A percentile compares a stretch with the other conserved stretches of the same genome.
Evolutionary conservation across 495 filamentous ascomycete genomes (phyloP).

Genomic region (Aeminium ludgeri): DNA sequence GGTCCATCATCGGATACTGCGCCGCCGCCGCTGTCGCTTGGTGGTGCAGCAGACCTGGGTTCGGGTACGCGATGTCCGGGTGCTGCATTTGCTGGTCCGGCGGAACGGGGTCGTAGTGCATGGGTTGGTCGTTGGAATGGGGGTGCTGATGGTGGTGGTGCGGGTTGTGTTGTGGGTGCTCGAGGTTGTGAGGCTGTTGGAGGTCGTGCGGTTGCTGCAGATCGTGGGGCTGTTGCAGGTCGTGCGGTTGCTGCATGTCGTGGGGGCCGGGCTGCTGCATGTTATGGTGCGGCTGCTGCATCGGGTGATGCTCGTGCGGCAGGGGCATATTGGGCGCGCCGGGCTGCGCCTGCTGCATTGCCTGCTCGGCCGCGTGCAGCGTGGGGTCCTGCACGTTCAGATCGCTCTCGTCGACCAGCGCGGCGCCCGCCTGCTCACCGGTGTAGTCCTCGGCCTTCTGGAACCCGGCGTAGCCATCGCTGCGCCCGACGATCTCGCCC

Average conservation of each 20-base stretch:
- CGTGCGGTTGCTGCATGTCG: background rate
- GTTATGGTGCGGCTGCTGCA: background rate
- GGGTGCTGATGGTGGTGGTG: background rate
- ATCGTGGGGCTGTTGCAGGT: background rate
- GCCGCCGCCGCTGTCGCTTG: background rate
- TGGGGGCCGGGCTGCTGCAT: background rate
- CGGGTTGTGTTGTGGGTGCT: background rate
- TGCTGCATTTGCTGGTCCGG: constrained; percentile 5
- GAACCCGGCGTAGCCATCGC: constrained; percentile 8
- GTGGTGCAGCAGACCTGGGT: background rate
- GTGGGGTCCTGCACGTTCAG: constrained; percentile 1
- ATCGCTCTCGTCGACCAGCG: constrained; percentile 8
- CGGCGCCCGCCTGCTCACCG: constrained; percentile 10
- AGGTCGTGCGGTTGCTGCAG: too few species aligned
- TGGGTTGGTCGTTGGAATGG: too few species aligned
- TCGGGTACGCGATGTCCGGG: constrained; percentile 1
- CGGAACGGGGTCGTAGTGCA: constrained; percentile 6
- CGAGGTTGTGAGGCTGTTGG: too few species aligned
- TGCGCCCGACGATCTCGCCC: constrained; percentile 12
- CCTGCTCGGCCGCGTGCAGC: background rate
- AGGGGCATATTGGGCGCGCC: background rate
- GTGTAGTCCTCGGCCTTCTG: constrained; percentile 11
- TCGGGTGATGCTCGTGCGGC: background rate
- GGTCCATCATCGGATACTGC: constrained; percentile 10
- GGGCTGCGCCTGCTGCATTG: constrained; percentile 4